Evolutionary conservation across 768 basidiomycete species (phyloP), one percentile per base, ranked within the genome.

Genomic region (Peribolospora baueri): DNA sequence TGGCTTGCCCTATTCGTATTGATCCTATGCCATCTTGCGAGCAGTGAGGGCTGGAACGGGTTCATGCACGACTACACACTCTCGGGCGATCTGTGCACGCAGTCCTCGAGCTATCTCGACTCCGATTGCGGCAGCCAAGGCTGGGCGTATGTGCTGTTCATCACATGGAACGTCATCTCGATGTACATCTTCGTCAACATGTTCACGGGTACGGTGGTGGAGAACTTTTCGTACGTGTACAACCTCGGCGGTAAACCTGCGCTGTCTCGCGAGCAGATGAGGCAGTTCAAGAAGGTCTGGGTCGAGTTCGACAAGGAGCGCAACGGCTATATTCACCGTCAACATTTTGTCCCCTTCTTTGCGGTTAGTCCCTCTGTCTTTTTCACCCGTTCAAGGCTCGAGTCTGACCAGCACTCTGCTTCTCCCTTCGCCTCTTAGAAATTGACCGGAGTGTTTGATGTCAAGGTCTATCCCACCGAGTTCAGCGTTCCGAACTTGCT

Each of bases 181-280:
- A 90, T 91, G 87, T 93, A 88, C 67, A 88, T 95, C 62, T 88
- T 95, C 66, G 76, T 83, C 59, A 93, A 91, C 69, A 78, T 93
- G 79, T 90, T 90, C 66, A 88, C 85, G 68, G 85, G 84, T 81
- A 61, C 56, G 58, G 81, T 91, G 54, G 88, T 91, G 61, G 82
- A 95, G 68, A 88, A 81, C 64, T 95, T 97, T 68, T 84, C 85
- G 14, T 93, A 90, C 66, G 84, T 93, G 6, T 91, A 87, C 69
- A 85, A 90, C 68, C 75, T 80, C 41, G 79, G 82, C 7, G 78
- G 81, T 4, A 79, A 80, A n/a, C 77, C 81, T 13, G 82, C 76
- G 58, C 79, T 97, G 52, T 82, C 80, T 14, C 75, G 91, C 51
- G 82, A 86, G 60, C 81, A 93, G 65, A 91, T 95, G 78, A 79